Conservation (phyloP, 2,329 filamentous ascomycete species). For the Cercospora sesami region DNA sequence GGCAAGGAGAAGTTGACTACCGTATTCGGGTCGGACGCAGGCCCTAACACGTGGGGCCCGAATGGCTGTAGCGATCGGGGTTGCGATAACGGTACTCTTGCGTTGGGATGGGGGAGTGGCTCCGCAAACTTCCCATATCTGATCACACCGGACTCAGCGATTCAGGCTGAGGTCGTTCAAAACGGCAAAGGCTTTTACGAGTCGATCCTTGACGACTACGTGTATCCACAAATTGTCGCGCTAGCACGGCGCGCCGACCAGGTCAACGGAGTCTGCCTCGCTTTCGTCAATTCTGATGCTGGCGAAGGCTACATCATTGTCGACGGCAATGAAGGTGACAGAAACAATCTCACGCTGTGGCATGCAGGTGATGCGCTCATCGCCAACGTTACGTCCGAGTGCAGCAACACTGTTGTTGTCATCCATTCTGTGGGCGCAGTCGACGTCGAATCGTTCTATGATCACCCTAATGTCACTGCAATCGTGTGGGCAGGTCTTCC, state of each 20-base stretch:
- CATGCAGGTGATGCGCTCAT: conserved; percentile 32
- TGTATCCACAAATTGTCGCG: conserved; percentile 51
- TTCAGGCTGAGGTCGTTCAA: conserved; percentile 63
- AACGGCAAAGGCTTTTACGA: conserved; percentile 63
- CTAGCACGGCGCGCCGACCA: conserved; percentile 55
- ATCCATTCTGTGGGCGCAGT: conserved; percentile 35
- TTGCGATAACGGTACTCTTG: conserved; percentile 62
- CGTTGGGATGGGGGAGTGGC: conserved; percentile 58
- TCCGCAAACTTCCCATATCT: conserved; percentile 66
- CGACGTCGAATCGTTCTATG: conserved; percentile 34
- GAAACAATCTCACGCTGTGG: conserved; percentile 30
- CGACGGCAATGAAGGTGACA: conserved; percentile 33
- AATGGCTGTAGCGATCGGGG: conserved; percentile 73
- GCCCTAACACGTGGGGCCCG: conserved; percentile 69
- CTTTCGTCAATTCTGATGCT: conserved; percentile 37
- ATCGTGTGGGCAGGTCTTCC: conserved; percentile 35
- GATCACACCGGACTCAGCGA: conserved; percentile 64
- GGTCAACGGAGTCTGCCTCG: conserved; percentile 38
- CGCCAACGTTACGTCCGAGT: conserved; percentile 38
- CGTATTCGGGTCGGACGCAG: conserved; percentile 81
- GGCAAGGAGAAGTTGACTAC: conserved; percentile 70
- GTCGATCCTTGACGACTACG: conserved; percentile 60
- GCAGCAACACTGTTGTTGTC: conserved; percentile 36
- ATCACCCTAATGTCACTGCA: conserved; percentile 38
- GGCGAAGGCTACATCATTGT: conserved; percentile 35